These are phyloP conservation scores for Syzygium syzygioides DNA, from an alignment of 441 rosid species.

Conservation along the genomic window DNA sequence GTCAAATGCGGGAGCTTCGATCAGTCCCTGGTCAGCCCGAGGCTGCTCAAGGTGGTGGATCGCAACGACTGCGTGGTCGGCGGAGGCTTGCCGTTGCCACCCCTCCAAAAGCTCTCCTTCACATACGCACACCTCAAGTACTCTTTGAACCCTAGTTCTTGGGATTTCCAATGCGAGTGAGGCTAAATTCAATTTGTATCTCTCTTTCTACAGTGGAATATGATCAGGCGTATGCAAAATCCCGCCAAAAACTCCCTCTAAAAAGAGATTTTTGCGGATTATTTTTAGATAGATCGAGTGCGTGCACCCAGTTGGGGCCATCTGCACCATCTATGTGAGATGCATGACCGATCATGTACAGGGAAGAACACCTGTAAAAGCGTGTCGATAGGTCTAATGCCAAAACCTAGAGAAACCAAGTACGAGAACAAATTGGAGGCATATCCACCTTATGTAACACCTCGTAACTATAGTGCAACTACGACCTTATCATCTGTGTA, in stretches of 20 bases:
- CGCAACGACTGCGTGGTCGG: conserved; percentile 36
- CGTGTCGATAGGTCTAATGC: not conserved
- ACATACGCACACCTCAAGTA: conserved; percentile 36
- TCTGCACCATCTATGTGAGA: not conserved
- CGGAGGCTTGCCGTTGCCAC: conserved; percentile 43
- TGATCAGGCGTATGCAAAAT: not conserved
- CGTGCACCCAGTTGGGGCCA: not conserved
- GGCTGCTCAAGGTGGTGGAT: conserved; percentile 38
- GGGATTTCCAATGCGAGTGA: conserved; percentile 59
- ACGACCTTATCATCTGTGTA: not conserved
- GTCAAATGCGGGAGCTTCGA: conserved; percentile 41
- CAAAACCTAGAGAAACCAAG: not conserved
- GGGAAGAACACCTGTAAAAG: not conserved
- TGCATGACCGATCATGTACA: not conserved
- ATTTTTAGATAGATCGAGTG: not conserved
- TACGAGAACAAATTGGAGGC: not conserved
- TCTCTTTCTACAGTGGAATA: not conserved
- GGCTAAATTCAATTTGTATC: not conserved
- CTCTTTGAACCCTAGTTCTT: conserved; percentile 25
- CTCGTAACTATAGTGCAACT: not conserved
- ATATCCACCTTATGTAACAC: not conserved
- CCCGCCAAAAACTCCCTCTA: not conserved
- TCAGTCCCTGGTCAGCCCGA: conserved; percentile 44
- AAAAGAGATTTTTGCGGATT: not conserved
- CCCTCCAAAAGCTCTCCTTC: conserved; percentile 39